These are phyloP conservation scores for Podila minutissima DNA, from an alignment of 192 early-diverging fungal genomes.

Conservation along the genomic window DNA sequence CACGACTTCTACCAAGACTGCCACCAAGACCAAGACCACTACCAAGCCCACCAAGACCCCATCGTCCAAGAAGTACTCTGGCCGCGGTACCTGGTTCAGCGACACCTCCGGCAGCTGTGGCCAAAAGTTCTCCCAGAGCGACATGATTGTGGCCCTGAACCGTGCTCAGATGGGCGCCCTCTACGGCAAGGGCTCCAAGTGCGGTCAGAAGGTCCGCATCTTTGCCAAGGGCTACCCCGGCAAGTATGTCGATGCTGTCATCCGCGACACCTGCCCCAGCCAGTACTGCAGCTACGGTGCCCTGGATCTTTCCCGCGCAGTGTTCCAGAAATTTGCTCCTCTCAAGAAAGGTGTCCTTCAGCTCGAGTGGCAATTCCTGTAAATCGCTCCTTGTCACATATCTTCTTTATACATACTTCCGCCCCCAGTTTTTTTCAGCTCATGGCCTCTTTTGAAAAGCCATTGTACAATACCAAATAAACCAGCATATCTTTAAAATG, in stretches of 20 bases:
- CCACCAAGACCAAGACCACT: slow-evolving; percentile 1
- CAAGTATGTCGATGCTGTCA: slow-evolving; percentile 17
- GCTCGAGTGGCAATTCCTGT: slow-evolving; percentile 43
- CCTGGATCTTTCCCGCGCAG: slow-evolving; percentile 34
- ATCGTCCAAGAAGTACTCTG: slow-evolving; percentile 9
- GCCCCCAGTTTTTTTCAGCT: not conserved
- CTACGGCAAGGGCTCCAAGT: slow-evolving; percentile 38
- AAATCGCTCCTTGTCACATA: not conserved
- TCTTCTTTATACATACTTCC: not conserved
- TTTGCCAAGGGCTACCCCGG: slow-evolving; percentile 18
- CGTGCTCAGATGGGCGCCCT: slow-evolving; percentile 37
- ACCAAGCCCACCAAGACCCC: not conserved
- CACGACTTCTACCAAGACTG: not conserved
- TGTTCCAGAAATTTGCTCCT: slow-evolving; percentile 37
- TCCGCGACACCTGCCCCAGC: slow-evolving; percentile 42
- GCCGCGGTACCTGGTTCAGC: slow-evolving; percentile 51
- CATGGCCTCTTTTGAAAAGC: not conserved
- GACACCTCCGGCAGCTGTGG: slow-evolving; percentile 41
- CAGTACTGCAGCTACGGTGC: slow-evolving; percentile 33
- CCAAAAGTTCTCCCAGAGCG: slow-evolving; percentile 24
- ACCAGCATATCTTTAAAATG: not conserved
- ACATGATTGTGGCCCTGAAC: slow-evolving; percentile 48
- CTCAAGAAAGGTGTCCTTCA: slow-evolving; percentile 31
- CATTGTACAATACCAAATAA: not conserved
- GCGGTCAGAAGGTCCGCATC: slow-evolving; percentile 36